Base-by-base conservation (phyloP, 2,329 filamentous ascomycete species). In the Aureobasidium pullulans region DNA sequence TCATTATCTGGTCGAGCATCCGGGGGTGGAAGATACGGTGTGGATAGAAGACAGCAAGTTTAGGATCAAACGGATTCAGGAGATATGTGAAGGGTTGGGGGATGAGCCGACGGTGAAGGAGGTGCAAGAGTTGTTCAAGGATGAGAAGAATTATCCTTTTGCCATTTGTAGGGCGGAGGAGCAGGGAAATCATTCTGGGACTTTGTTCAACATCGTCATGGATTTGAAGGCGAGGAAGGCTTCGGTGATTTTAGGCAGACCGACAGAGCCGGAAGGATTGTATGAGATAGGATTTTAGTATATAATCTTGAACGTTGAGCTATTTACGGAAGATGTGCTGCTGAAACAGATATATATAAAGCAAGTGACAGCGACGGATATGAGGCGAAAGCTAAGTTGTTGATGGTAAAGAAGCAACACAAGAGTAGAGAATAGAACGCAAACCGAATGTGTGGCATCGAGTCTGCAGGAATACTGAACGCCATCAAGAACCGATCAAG, bases 21-120 rank as follows among this genome's bases (percentile, higher is more conserved):
- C 64, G 0, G 70, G 71, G 0, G 72, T 75, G 15, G 61, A 63
- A 1, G 77, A 78, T 62, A 73, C 71, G 4, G 66, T 73, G 13
- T 77, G 75, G 72, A 62, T 77, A 49, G 66, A 68, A n/a, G 76
- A 78, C 62, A 76, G 74, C 19, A 61, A 65, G 1, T 66, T 66
- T 15, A 65, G 76, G 9, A 63, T 75, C 5, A 58, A 63, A 16
- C 70, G 73, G 3, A 77, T 78, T 65, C 65, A 69, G 50, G 67
- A 70, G 53, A 70, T 70, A 15, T 62, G 62, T 28, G 64, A 57
- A 8, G 61, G 59, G 5, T 19, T 73, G 46, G 53, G 42, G 11
- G 31, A 39, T 1, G 31, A 34, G 15, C 31, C 43, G 19, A 39
- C 43, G 13, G 62, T 63, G 2, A 43, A 31, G 4, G 15, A 60